Evolutionary conservation across 768 basidiomycete genomes (phyloP).

Genomic region (Pleurotus salmoneostramineus): DNA sequence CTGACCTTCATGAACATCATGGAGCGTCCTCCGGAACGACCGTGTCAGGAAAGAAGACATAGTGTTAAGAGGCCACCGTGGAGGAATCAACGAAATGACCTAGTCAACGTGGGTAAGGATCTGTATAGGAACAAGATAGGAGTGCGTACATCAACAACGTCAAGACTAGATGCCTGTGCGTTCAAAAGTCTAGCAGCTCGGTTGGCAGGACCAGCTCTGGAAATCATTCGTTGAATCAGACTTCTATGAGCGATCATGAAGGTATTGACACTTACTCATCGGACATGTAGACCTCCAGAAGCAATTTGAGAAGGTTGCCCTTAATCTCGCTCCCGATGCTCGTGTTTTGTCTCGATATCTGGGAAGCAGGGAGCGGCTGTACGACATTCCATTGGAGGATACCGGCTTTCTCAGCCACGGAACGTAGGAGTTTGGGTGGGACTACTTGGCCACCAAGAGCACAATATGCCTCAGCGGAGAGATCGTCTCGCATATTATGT

Average conservation of each 20-base stretch:
- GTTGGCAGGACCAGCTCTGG: constrained; percentile 48
- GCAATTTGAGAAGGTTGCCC: constrained; percentile 57
- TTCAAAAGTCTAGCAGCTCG: constrained; percentile 69
- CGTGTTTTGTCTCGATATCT: constrained; percentile 26
- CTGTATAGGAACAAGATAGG: background rate
- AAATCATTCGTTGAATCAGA: background rate
- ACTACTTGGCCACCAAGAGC: constrained; percentile 75
- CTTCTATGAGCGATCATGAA: background rate
- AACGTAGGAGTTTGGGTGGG: constrained; percentile 49
- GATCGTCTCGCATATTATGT: constrained; percentile 63
- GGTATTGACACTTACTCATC: constrained; percentile 51
- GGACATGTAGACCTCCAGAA: constrained; percentile 81
- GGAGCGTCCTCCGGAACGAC: constrained; percentile 73
- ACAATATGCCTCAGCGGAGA: constrained; percentile 85
- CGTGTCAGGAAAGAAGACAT: constrained; percentile 77
- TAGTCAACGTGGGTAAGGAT: constrained; percentile 19
- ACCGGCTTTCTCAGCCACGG: constrained; percentile 42
- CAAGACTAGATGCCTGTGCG: constrained; percentile 77
- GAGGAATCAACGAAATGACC: constrained; percentile 66
- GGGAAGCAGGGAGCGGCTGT: constrained; percentile 20
- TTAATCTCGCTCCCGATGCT: constrained; percentile 46
- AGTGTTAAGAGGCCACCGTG: constrained; percentile 68
- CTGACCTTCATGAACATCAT: constrained; percentile 63
- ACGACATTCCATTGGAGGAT: constrained; percentile 52
- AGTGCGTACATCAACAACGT: constrained; percentile 66